These are phyloP conservation scores for Coemansia pectinata DNA, from an alignment of 192 early-diverging fungal species.

Conservation along the genomic window DNA sequence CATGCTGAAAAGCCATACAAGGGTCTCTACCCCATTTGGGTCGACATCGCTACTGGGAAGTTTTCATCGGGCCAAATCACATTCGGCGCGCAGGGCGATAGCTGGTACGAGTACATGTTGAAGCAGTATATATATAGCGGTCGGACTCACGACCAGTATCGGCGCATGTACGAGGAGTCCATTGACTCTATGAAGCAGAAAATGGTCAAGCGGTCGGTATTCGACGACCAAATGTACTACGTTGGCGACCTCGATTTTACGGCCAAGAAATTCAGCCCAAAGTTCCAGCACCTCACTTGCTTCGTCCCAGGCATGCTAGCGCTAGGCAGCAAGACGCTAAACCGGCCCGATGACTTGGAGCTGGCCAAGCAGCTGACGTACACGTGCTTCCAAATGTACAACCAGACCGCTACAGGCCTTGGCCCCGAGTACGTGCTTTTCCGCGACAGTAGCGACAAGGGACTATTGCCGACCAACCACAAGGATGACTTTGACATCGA, in stretches of 20 bases:
- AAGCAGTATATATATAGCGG: conserved; percentile 54
- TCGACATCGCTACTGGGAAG: conserved; percentile 44
- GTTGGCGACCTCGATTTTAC: conserved; percentile 50
- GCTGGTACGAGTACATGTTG: conserved; percentile 59
- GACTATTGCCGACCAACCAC: conserved; percentile 18
- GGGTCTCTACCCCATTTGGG: conserved; percentile 64
- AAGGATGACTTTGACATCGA: conserved; percentile 35
- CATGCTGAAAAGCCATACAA: conserved; percentile 39
- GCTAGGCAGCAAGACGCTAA: conserved; percentile 57
- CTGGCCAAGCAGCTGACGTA: conserved; percentile 49
- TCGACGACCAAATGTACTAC: conserved; percentile 43
- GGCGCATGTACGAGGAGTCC: conserved; percentile 55
- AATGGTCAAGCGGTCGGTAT: conserved; percentile 43
- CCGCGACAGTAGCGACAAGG: conserved; percentile 47
- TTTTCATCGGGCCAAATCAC: conserved; percentile 45
- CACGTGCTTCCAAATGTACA: conserved; percentile 71
- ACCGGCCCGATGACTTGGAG: conserved; percentile 53
- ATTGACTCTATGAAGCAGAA: conserved; percentile 50
- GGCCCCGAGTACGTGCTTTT: conserved; percentile 87
- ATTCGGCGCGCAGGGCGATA: conserved; percentile 54
- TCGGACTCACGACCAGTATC: conserved; percentile 39
- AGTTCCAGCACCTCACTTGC: conserved; percentile 59
- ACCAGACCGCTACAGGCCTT: conserved; percentile 73
- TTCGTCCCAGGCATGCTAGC: conserved; percentile 73
- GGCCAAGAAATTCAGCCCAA: conserved; percentile 44